A percentile compares a stretch with the other conserved stretches of the same genome.
phyloP scores from a whole-genome alignment of 768 basidiomycete species.

The Pleurotus giganteus region DNA sequence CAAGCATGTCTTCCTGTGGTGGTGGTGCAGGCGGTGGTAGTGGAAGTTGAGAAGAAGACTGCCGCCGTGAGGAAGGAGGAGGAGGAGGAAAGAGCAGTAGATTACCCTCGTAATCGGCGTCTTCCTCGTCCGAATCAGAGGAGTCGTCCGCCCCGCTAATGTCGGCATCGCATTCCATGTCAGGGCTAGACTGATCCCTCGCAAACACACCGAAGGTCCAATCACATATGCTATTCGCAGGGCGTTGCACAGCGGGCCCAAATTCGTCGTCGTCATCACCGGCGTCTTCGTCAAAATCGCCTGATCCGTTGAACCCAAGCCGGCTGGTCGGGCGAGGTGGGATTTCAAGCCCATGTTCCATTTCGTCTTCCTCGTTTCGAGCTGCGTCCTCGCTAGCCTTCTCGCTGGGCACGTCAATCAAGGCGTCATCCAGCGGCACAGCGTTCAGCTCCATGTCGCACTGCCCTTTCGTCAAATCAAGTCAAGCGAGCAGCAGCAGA shows the following conservation, averaged over 20 bases:
- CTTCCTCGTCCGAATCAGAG: conserved; percentile 17
- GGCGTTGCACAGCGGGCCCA: not conserved
- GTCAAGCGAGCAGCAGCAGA: no score
- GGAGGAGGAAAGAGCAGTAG: conserved; percentile 15
- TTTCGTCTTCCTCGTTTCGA: conserved; percentile 8
- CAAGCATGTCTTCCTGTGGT: conserved; percentile 21
- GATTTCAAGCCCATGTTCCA: conserved; percentile 19
- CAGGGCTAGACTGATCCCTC: conserved; percentile 13
- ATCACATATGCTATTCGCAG: not conserved
- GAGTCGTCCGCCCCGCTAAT: not conserved
- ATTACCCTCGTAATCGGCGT: conserved; percentile 22
- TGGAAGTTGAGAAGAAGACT: conserved; percentile 11
- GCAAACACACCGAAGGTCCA: conserved; percentile 13
- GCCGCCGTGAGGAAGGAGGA: conserved; percentile 11
- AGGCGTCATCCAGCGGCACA: not conserved
- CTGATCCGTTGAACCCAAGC: conserved; percentile 39
- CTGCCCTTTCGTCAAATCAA: no score
- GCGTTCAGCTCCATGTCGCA: not conserved
- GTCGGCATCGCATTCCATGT: conserved; percentile 17
- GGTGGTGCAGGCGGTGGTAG: conserved; percentile 16
- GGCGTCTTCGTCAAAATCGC: conserved; percentile 9
- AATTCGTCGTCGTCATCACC: not conserved
- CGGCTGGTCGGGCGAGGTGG: conserved; percentile 48
- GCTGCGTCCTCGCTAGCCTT: conserved; percentile 18
- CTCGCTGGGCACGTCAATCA: conserved; percentile 1